phyloP scores from a whole-genome alignment of 164 flowering plant genomes.

The Magnolia sinica region DNA sequence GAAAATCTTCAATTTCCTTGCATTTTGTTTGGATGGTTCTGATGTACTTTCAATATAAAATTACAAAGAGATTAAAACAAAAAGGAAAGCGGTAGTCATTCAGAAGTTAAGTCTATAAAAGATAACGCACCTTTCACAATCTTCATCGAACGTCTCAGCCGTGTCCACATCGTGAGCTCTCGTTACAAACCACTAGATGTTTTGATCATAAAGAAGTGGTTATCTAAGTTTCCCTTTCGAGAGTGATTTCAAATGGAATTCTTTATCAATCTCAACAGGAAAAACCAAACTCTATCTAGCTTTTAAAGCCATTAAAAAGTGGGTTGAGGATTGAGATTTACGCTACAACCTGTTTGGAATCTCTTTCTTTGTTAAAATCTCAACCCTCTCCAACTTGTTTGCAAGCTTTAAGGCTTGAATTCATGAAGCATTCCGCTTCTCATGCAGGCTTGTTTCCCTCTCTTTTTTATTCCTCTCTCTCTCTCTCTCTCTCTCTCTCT shows the following conservation, averaged over 20 bases:
- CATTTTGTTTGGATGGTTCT: too few relatives aligned
- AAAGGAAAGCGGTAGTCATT: too few relatives aligned
- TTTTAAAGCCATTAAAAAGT: neutral
- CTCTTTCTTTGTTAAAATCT: neutral
- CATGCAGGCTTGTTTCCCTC: neutral
- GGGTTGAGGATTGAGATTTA: neutral
- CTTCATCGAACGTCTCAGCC: neutral
- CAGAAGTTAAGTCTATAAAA: neutral
- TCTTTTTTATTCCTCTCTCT: neutral
- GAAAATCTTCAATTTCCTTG: too few relatives aligned
- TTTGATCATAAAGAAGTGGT: neutral
- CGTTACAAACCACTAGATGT: neutral
- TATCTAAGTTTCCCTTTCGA: neutral
- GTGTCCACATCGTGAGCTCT: neutral
- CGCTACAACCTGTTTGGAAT: neutral
- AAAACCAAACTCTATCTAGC: too few relatives aligned
- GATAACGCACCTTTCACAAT: neutral
- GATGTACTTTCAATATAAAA: too few relatives aligned
- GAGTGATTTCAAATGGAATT: neutral
- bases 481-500: neutral
- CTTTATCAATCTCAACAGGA: neutral
- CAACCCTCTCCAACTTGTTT: neutral
- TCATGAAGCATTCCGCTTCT: slow-evolving; percentile 1
- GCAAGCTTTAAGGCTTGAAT: neutral
- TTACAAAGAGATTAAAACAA: too few relatives aligned